A percentile compares a stretch with the other conserved stretches of the same genome.
phyloP scores from a whole-genome alignment of 2,329 filamentous ascomycete species.

The Nannizziopsis arthrosporioides region DNA sequence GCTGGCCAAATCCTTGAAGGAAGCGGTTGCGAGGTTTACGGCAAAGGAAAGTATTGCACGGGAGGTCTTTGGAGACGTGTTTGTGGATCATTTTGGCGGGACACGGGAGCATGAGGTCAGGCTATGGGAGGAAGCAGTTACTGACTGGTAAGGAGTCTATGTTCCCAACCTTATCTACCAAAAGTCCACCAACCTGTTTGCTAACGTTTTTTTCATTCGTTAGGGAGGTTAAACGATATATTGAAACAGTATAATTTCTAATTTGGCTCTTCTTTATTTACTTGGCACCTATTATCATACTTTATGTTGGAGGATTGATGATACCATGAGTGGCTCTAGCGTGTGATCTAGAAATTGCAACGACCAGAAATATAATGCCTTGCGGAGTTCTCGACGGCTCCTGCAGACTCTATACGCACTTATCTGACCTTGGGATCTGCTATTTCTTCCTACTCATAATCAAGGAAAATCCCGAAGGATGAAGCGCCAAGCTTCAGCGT shows the following conservation, averaged over 20 bases:
- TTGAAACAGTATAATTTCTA: constrained; percentile 53
- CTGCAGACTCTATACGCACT: too few relatives aligned
- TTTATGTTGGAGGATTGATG: not conserved
- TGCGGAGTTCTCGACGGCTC: too few relatives aligned
- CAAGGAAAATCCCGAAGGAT: too few relatives aligned
- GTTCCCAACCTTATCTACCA: not conserved
- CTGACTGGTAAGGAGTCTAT: constrained; percentile 69
- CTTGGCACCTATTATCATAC: too few relatives aligned
- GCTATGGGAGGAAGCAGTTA: constrained; percentile 90
- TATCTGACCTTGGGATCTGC: too few relatives aligned
- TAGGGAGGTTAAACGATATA: constrained; percentile 67
- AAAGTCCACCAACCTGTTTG: not conserved
- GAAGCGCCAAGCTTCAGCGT: too few relatives aligned
- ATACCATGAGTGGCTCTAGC: not conserved
- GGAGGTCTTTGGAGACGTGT: constrained; percentile 85
- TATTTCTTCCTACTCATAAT: too few relatives aligned
- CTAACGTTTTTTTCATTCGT: constrained; percentile 11
- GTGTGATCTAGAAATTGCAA: not conserved
- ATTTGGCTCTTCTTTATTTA: not conserved
- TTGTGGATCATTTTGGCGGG: constrained; percentile 90
- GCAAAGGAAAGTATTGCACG: constrained; percentile 72
- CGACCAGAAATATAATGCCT: too few relatives aligned
- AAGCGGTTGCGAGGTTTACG: constrained; percentile 71
- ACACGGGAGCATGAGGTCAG: constrained; percentile 84
- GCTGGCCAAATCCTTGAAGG: constrained; percentile 71